phyloP scores from a whole-genome alignment of 495 filamentous ascomycete genomes.

The Mytilinidion resinicola region DNA sequence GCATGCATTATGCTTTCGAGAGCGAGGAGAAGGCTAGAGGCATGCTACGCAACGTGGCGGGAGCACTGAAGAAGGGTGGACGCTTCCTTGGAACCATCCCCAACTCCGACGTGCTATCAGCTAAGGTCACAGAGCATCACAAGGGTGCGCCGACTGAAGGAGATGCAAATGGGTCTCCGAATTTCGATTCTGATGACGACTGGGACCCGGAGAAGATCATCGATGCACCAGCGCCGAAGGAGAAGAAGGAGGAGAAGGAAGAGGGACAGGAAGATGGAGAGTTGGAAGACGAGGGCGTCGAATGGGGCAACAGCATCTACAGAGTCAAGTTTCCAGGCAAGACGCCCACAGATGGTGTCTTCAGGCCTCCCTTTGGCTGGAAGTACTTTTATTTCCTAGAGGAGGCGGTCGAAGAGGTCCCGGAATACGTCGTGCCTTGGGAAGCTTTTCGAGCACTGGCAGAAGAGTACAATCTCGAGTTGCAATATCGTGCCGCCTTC shows the following conservation, averaged over 20 bases:
- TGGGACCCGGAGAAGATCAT: constrained; percentile 36
- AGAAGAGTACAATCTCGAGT: constrained; percentile 91
- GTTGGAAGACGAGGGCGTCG: constrained; percentile 50
- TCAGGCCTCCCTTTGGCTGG: constrained; percentile 94
- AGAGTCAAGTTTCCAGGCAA: constrained; percentile 75
- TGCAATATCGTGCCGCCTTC: constrained; percentile 87
- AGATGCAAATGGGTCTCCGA: constrained; percentile 7
- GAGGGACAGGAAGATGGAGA: constrained; percentile 43
- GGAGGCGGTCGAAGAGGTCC: constrained; percentile 92
- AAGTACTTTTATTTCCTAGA: constrained; percentile 93
- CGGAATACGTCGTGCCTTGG: constrained; percentile 98
- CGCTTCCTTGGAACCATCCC: constrained; percentile 90
- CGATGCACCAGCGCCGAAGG: constrained; percentile 18
- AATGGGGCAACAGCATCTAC: constrained; percentile 94
- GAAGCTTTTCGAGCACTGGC: constrained; percentile 90
- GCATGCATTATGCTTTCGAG: constrained; percentile 98
- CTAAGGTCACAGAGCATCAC: constrained; percentile 47
- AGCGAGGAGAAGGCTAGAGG: constrained; percentile 73
- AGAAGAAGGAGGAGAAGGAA: constrained; percentile 16
- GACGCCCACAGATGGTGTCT: constrained; percentile 72
- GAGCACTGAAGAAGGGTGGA: constrained; percentile 84
- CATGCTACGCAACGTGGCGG: constrained; percentile 91
- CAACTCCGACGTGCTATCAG: constrained; percentile 79
- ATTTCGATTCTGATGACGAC: constrained; percentile 24
- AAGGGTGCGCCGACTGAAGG: constrained; percentile 9